Evolutionary conservation across 164 flowering plant genomes (phyloP).

Genomic region (Litsea cubeba): DNA sequence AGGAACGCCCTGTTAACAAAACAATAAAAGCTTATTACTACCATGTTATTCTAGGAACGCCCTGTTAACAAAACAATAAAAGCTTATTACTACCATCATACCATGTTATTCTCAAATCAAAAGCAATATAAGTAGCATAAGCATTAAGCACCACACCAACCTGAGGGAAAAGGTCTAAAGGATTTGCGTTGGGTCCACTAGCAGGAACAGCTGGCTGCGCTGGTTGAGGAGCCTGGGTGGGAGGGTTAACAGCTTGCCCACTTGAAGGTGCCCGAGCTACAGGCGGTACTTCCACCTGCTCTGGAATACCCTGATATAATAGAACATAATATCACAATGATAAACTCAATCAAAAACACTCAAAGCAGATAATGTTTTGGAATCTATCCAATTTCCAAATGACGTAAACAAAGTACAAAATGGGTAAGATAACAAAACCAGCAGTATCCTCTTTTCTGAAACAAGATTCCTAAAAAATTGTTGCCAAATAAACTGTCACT

Average conservation of each 20-base stretch:
- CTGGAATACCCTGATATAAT: slow-evolving; percentile 77
- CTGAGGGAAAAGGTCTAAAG: slow-evolving; percentile 92
- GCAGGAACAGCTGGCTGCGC: slow-evolving; percentile 58
- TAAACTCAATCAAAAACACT: not conserved
- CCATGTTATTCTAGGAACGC: slow-evolving; percentile 40
- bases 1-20: slow-evolving; percentile 66
- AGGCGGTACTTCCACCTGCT: slow-evolving; percentile 69
- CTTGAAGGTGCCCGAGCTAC: slow-evolving; percentile 39
- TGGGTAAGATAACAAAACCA: no score
- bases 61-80: slow-evolving; percentile 34
- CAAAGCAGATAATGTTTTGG: no score
- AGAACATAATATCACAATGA: not conserved
- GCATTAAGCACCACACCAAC: slow-evolving; percentile 20
- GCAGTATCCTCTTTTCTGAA: no score
- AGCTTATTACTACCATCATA: not conserved
- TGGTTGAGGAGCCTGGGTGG: slow-evolving; percentile 47
- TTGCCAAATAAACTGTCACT: no score
- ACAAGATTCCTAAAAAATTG: no score
- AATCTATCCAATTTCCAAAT: no score
- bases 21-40: not conserved
- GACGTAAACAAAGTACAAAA: no score
- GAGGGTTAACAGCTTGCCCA: slow-evolving; percentile 43
- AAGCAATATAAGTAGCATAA: not conserved
- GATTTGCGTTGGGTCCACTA: slow-evolving; percentile 85
- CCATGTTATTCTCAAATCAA: not conserved